Evolutionary conservation across 2,329 filamentous ascomycete genomes (phyloP).

Genomic region (Penicillium sp.): DNA sequence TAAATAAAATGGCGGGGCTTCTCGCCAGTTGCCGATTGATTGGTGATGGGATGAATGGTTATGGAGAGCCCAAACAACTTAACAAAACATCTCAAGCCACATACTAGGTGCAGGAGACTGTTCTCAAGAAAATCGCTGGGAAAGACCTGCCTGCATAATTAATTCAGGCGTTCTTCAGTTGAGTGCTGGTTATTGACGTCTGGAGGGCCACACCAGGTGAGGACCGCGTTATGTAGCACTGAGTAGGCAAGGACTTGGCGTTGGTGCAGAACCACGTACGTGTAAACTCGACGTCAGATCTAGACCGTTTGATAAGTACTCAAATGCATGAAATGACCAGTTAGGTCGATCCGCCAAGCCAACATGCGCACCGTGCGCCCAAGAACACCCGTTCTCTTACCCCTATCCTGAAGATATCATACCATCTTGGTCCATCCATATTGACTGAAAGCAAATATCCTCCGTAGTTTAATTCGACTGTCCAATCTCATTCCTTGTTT

Average conservation of each 20-base stretch:
- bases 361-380: neutral
- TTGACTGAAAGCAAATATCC: neutral
- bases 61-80: neutral
- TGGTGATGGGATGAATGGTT: neutral
- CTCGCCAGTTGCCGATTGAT: neutral
- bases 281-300: neutral
- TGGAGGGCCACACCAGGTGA: neutral
- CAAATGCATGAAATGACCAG: neutral
- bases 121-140: neutral
- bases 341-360: neutral
- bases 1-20: too few species aligned
- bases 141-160: neutral
- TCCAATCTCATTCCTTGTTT: neutral
- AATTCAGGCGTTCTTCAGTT: neutral
- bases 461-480: neutral
- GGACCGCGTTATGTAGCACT: neutral
- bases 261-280: neutral
- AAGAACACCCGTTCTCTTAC: neutral
- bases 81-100: too few species aligned
- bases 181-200: neutral
- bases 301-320: neutral
- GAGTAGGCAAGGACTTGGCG: neutral
- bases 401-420: neutral
- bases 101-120: neutral
- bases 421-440: neutral